Conservation (phyloP, 192 early-diverging fungal genomes). For the Coemansia sp. region DNA sequence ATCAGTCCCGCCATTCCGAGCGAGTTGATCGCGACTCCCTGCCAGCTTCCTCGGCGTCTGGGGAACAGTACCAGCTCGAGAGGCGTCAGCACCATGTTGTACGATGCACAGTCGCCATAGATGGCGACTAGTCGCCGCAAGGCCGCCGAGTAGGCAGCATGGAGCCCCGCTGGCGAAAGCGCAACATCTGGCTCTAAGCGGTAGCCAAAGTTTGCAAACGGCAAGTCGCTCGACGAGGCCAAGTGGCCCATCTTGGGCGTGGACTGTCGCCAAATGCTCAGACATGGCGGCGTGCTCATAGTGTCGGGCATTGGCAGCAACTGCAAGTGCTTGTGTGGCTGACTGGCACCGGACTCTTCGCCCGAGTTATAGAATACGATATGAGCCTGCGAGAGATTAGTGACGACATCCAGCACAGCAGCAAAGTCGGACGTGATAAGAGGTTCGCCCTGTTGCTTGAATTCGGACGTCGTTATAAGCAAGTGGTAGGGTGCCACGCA, state of each 20-base stretch:
- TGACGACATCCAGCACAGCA: conserved; percentile 22
- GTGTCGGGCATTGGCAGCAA: conserved; percentile 57
- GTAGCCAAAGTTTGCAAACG: conserved; percentile 47
- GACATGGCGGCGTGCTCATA: conserved; percentile 20
- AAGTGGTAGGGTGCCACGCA: conserved; percentile 62
- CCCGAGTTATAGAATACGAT: conserved; percentile 58
- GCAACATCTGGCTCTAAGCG: conserved; percentile 11
- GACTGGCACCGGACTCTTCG: conserved; percentile 54
- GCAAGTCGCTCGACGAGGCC: conserved; percentile 18
- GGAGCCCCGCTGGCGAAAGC: neutral
- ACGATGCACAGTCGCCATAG: conserved; percentile 41
- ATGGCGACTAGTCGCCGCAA: conserved; percentile 13
- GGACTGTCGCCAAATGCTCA: conserved; percentile 26
- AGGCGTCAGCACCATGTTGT: conserved; percentile 63
- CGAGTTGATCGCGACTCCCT: conserved; percentile 61
- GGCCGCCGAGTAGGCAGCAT: conserved; percentile 19
- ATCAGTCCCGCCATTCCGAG: conserved; percentile 67
- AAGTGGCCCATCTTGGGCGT: conserved; percentile 9
- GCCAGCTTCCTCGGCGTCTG: conserved; percentile 37
- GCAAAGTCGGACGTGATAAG: conserved; percentile 36
- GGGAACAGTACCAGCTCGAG: conserved; percentile 63
- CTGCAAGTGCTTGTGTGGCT: conserved; percentile 72
- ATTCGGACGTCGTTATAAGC: conserved; percentile 59
- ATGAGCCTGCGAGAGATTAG: conserved; percentile 21
- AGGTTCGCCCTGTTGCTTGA: conserved; percentile 57